Conservation (phyloP, 140 eudicot genomes). For the Ambrosia hybrid region DNA sequence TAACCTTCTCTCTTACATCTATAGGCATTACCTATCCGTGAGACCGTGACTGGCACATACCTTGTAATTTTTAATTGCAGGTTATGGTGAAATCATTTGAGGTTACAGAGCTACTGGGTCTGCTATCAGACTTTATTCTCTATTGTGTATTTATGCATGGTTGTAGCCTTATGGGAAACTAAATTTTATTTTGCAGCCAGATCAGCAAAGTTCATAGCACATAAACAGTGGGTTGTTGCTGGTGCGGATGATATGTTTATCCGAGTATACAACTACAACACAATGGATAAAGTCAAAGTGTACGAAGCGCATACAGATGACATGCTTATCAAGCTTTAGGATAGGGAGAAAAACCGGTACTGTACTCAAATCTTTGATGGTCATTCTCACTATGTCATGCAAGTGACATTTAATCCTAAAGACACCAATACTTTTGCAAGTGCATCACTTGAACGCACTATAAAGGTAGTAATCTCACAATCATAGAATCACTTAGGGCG, state of each 20-base stretch:
- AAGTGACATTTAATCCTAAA: too few relatives aligned
- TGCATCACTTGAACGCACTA: too few relatives aligned
- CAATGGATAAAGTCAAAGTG: constrained; percentile 88
- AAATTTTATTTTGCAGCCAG: constrained; percentile 55
- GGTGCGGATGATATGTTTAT: constrained; percentile 96
- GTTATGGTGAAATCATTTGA: constrained; percentile 84
- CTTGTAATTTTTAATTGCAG: constrained; percentile 41
- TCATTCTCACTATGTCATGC: too few relatives aligned
- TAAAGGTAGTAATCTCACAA: too few relatives aligned
- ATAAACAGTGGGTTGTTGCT: constrained; percentile 98
- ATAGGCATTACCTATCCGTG: constrained; percentile 5
- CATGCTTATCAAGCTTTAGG: too few relatives aligned
- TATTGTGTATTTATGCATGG: neutral
- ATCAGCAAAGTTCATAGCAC: constrained; percentile 89
- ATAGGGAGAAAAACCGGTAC: too few relatives aligned
- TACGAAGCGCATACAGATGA: constrained; percentile 91
- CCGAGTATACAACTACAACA: constrained; percentile 93
- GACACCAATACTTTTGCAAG: too few relatives aligned
- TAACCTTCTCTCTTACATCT: constrained; percentile 16
- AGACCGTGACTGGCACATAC: neutral
- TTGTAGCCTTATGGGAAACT: constrained; percentile 13
- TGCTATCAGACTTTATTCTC: constrained; percentile 7
- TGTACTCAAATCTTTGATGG: too few relatives aligned
- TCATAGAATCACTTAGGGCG: too few relatives aligned
- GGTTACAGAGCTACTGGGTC: constrained; percentile 91